A percentile compares a stretch with the other conserved stretches of the same genome.
phyloP scores from a whole-genome alignment of 2,329 filamentous ascomycete genomes.

The Aspergillus chevalieri region DNA sequence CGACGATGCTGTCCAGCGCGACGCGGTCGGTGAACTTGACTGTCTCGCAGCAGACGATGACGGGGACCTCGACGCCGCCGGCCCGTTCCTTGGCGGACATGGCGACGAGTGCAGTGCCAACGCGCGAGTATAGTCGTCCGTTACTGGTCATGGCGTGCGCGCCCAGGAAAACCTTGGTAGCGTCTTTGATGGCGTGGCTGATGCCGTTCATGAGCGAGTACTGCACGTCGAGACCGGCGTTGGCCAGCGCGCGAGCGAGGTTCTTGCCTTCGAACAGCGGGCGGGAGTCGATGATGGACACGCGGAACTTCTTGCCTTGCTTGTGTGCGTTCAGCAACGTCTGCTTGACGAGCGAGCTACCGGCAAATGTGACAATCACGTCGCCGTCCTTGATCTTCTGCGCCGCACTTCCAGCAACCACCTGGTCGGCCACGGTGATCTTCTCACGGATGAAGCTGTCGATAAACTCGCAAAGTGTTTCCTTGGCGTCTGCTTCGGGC shows the following conservation, averaged over 20 bases:
- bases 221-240: slow-evolving; percentile 66
- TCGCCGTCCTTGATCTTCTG: slow-evolving; percentile 72
- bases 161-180: slow-evolving; percentile 71
- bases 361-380: slow-evolving; percentile 78
- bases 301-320: slow-evolving; percentile 68
- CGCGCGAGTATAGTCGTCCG: slow-evolving; percentile 78
- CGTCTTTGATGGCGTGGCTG: slow-evolving; percentile 64
- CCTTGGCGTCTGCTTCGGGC: slow-evolving; percentile 75
- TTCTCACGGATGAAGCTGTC: slow-evolving; percentile 87
- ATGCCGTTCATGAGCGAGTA: slow-evolving; percentile 78
- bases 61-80: slow-evolving; percentile 60
- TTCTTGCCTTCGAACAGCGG: slow-evolving; percentile 65
- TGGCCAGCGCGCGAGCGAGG: slow-evolving; percentile 64
- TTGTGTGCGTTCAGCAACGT: slow-evolving; percentile 67
- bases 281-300: slow-evolving; percentile 75
- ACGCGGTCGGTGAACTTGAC: slow-evolving; percentile 92
- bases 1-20: slow-evolving; percentile 83
- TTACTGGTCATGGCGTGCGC: slow-evolving; percentile 96
- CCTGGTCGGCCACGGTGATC: slow-evolving; percentile 76
- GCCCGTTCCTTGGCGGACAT: slow-evolving; percentile 65
- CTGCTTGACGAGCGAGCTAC: slow-evolving; percentile 78
- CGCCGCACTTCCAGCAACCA: slow-evolving; percentile 72
- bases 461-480: slow-evolving; percentile 69
- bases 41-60: slow-evolving; percentile 86
- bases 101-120: slow-evolving; percentile 81